Conservation (phyloP, 2,329 filamentous ascomycete species). For the Aschersonia sp. region DNA sequence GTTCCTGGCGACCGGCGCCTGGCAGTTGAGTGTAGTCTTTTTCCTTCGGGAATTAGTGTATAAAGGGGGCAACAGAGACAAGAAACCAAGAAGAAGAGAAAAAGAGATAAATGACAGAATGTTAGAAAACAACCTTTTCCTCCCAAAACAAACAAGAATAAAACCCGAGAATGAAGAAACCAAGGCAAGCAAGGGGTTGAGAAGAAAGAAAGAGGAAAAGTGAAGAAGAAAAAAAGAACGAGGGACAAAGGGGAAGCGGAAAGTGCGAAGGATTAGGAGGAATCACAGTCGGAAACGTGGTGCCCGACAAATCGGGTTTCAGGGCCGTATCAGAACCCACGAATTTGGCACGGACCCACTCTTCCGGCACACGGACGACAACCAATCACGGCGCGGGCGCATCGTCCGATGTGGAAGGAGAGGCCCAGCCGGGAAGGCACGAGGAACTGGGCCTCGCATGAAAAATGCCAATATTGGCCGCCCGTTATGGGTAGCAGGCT, state of each 20-base stretch:
- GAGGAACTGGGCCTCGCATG: not conserved
- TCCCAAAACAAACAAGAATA: too few species aligned
- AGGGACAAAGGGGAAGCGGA: not conserved
- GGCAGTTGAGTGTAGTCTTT: too few species aligned
- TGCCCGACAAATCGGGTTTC: constrained; percentile 9
- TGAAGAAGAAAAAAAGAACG: not conserved
- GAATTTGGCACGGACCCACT: constrained; percentile 7
- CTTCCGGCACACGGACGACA: constrained; percentile 4
- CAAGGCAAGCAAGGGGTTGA: not conserved
- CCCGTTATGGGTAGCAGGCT: too few species aligned
- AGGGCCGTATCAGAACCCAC: constrained; percentile 11
- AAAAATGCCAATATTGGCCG: not conserved
- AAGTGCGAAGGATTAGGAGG: not conserved
- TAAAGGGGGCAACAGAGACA: too few species aligned
- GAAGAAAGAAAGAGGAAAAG: not conserved
- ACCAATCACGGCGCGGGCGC: constrained; percentile 11
- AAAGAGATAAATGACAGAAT: too few species aligned
- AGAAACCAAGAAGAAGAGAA: too few species aligned
- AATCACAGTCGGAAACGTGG: not conserved
- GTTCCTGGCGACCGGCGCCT: too few species aligned
- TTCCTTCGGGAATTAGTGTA: too few species aligned
- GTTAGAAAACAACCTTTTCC: too few species aligned
- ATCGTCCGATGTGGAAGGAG: constrained; percentile 9
- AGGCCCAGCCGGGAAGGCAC: too few species aligned
- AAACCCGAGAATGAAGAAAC: too few species aligned